These are phyloP conservation scores for Biscogniauxia marginata DNA, from an alignment of 2,329 filamentous ascomycete genomes.

Conservation along the genomic window DNA sequence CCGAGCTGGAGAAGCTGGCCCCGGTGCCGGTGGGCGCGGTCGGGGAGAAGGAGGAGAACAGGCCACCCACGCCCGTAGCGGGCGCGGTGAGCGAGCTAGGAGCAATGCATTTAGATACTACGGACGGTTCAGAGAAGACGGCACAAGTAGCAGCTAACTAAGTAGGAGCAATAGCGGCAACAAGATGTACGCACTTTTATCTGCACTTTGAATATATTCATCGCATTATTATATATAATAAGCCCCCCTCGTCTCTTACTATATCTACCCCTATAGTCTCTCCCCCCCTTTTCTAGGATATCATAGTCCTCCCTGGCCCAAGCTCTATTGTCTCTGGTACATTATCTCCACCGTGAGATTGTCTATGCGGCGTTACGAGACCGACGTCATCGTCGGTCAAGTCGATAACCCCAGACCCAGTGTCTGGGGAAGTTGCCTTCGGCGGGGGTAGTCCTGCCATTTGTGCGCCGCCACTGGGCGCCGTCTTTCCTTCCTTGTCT, in stretches of 20 bases:
- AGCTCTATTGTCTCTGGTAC: constrained; percentile 5
- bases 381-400: constrained; percentile 9
- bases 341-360: not conserved
- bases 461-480: too few relatives aligned
- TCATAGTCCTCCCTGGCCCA: constrained; percentile 4
- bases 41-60: constrained; percentile 32
- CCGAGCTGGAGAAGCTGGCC: constrained; percentile 43
- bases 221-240: too few relatives aligned
- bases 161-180: too few relatives aligned
- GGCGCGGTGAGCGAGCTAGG: constrained; percentile 35
- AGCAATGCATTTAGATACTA: constrained; percentile 34
- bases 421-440: too few relatives aligned
- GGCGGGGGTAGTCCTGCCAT: too few relatives aligned
- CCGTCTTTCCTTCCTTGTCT: constrained; percentile 19
- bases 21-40: constrained; percentile 35
- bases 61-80: constrained; percentile 27
- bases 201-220: too few relatives aligned
- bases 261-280: too few relatives aligned
- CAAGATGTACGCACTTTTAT: too few relatives aligned
- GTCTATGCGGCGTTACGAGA: not conserved
- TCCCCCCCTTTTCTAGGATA: constrained; percentile 4
- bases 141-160: too few relatives aligned
- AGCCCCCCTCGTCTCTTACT: too few relatives aligned
- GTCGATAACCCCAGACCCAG: constrained; percentile 9
- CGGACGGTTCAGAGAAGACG: too few relatives aligned